Conservation (phyloP, 305 asterid species). For the Fraxinus floribunda region DNA sequence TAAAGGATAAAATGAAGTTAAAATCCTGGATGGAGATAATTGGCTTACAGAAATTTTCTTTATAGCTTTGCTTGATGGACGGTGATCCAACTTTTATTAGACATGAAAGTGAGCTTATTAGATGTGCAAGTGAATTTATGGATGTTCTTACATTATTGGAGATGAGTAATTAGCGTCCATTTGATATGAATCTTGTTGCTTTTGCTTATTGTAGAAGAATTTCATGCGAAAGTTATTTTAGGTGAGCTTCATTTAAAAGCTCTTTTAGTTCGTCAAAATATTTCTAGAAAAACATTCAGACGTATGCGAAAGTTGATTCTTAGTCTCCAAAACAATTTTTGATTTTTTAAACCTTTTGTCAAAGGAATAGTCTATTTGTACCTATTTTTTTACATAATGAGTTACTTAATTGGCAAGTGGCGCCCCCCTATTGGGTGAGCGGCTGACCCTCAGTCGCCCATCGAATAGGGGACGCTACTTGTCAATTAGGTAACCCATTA, state of each 20-base stretch:
- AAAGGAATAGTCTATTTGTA: too few species aligned
- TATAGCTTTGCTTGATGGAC: background rate
- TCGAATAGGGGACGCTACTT: too few species aligned
- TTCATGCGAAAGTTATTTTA: background rate
- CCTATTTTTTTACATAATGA: too few species aligned
- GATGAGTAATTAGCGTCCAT: background rate
- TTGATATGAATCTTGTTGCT: background rate
- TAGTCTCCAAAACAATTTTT: background rate
- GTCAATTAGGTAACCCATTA: too few species aligned
- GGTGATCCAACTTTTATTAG: background rate
- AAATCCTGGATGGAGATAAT: background rate
- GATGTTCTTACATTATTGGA: background rate
- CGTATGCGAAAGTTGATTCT: background rate
- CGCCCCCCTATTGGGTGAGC: too few species aligned
- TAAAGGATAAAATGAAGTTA: background rate
- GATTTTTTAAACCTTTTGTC: background rate
- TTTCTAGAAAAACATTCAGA: background rate
- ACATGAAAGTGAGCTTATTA: background rate
- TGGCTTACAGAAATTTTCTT: background rate
- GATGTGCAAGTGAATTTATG: background rate
- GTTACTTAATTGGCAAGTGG: too few species aligned
- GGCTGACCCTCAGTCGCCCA: too few species aligned
- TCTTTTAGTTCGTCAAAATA: background rate
- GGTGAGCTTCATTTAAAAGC: background rate
- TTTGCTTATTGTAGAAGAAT: background rate